phyloP scores from a whole-genome alignment of 805 yeast genomes.

The Tetrapisispora iriomotensis region DNA sequence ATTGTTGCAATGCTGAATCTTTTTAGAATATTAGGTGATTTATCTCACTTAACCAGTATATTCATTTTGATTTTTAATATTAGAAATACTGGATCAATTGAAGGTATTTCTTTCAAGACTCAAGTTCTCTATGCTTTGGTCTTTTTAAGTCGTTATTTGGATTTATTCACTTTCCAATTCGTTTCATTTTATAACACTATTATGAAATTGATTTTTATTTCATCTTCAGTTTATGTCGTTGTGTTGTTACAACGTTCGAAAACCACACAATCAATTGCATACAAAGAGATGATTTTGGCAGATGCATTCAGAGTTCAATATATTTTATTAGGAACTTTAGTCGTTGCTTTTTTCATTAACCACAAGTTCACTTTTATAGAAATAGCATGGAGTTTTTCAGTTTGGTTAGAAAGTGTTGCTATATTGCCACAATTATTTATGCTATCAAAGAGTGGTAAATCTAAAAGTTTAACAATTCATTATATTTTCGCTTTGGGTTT shows the following conservation, averaged over 20 bases:
- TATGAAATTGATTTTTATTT: constrained; percentile 76
- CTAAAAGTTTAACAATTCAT: constrained; percentile 79
- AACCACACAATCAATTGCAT: constrained; percentile 41
- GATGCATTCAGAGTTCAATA: constrained; percentile 71
- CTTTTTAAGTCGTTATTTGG: constrained; percentile 63
- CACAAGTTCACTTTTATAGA: constrained; percentile 53
- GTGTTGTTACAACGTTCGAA: constrained; percentile 47
- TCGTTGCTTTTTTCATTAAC: constrained; percentile 55
- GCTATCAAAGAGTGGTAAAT: constrained; percentile 81
- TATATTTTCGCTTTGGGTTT: constrained; percentile 89
- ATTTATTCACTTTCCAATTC: constrained; percentile 39
- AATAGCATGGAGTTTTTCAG: constrained; percentile 74
- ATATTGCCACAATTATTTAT: constrained; percentile 88
- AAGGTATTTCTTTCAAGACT: constrained; percentile 84
- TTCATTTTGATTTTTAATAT: constrained; percentile 67
- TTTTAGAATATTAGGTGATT: constrained; percentile 45
- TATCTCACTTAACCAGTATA: constrained; percentile 74
- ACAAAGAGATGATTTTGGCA: constrained; percentile 45
- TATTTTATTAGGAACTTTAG: constrained; percentile 50
- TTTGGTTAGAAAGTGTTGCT: constrained; percentile 90
- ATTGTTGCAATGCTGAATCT: constrained; percentile 9
- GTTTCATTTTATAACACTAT: constrained; percentile 63
- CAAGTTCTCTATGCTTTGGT: constrained; percentile 71
- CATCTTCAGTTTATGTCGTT: constrained; percentile 64
- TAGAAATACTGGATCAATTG: constrained; percentile 49